Base-by-base conservation (phyloP, 305 asterid genomes). In the Lippia alba region DNA sequence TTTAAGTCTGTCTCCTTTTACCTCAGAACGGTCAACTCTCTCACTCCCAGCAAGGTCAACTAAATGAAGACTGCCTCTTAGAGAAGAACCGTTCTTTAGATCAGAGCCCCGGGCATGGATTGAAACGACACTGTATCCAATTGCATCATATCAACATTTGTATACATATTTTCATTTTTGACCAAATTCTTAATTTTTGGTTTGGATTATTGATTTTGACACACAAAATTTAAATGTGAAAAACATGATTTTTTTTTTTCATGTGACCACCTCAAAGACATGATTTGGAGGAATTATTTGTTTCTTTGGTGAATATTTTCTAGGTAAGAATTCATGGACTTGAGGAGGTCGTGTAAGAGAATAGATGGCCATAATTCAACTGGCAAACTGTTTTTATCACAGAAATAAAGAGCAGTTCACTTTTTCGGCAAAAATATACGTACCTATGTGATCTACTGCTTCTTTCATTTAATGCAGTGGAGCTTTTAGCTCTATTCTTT, bases 1-100 rank as follows among this genome's bases (percentile, higher is more conserved):
- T 77, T 85, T 91, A 46, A 91, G 83, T 64, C 96, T 78, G 66
- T 91, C 97, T 41, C 97, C 97, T 0, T 89, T 84, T 34, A 91
- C 97, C 80, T 91, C 97, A 1, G 97, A 91, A 17, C 97, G 96
- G 74, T 91, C 97, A 10, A 91, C 88, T 77, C 96, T 82, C 71
- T 91, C 97, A 75, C 96, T 91, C 66, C 97, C 97, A 2, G 97
- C 97, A 56, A 91, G 94, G 83, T 91, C 97, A 73, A 91, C 96
- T 60, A 91, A 80, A 83, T 91, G 96, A 73, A 91, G 97, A 74
- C 96, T 89, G 73, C 90, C 86, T 19, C 85, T 74, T 24, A 83
- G 71, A 39, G 89, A 56, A 1, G 96, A 85, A 11, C 90, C 84
- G 20, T 82, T 84, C 86, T 85, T 89, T 36, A 81, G 33, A 71